These are phyloP conservation scores for Neofusicoccum kwambonambiense DNA, from an alignment of 2,329 filamentous ascomycete species.

Conservation along the genomic window DNA sequence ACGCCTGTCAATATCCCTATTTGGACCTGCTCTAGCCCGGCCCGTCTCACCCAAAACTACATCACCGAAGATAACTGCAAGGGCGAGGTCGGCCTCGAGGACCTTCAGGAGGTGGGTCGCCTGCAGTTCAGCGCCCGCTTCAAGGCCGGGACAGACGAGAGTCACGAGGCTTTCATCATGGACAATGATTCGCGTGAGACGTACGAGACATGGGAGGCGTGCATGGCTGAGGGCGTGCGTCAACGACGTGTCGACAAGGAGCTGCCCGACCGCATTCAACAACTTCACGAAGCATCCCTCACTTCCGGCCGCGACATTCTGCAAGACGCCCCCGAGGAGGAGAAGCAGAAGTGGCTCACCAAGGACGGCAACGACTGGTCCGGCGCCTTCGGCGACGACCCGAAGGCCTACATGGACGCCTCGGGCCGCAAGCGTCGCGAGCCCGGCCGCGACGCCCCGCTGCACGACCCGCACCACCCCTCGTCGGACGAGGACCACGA, in stretches of 20 bases:
- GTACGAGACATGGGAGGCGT: slow-evolving; percentile 92
- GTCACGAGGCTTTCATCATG: slow-evolving; percentile 77
- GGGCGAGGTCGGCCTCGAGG: slow-evolving; percentile 68
- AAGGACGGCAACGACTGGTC: slow-evolving; percentile 84
- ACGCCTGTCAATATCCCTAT: slow-evolving; percentile 82
- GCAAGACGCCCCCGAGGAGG: slow-evolving; percentile 67
- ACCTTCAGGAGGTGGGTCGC: slow-evolving; percentile 76
- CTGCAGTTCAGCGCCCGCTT: slow-evolving; percentile 79
- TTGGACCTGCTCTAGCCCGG: slow-evolving; percentile 75
- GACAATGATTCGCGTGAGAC: slow-evolving; percentile 91
- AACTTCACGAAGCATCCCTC: slow-evolving; percentile 78
- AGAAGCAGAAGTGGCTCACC: slow-evolving; percentile 74
- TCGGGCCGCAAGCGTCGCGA: slow-evolving; percentile 55
- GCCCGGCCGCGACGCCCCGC: slow-evolving; percentile 52
- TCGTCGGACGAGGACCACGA: slow-evolving; percentile 43
- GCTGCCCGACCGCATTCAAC: slow-evolving; percentile 68
- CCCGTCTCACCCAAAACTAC: slow-evolving; percentile 85
- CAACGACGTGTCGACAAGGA: slow-evolving; percentile 68
- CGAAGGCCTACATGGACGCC: slow-evolving; percentile 57
- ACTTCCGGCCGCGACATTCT: slow-evolving; percentile 79
- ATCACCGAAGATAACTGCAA: slow-evolving; percentile 76
- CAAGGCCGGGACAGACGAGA: slow-evolving; percentile 84
- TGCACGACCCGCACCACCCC: slow-evolving; percentile 52
- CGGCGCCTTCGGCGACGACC: slow-evolving; percentile 79
- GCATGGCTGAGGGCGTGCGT: slow-evolving; percentile 82